These are phyloP conservation scores for Colletotrichum australisinense DNA, from an alignment of 2,329 filamentous ascomycete genomes.

Conservation along the genomic window DNA sequence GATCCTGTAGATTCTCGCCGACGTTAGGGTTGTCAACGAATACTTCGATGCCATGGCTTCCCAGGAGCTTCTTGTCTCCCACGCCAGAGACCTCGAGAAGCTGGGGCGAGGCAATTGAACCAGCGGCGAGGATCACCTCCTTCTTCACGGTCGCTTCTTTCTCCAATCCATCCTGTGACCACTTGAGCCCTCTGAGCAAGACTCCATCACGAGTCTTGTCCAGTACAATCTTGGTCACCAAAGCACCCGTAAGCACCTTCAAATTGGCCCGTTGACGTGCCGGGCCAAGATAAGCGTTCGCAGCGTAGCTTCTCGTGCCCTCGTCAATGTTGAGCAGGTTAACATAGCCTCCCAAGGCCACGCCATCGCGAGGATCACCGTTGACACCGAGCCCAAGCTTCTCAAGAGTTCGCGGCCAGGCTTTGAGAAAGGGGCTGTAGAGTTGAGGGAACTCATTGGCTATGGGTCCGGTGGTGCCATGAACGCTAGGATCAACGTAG, in stretches of 20 bases:
- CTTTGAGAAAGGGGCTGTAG: conserved; percentile 11
- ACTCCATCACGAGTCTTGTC: conserved; percentile 3
- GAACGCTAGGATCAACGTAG: conserved; percentile 12
- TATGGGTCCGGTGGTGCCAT: conserved; percentile 16
- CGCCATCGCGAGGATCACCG: conserved; percentile 38
- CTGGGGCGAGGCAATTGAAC: conserved; percentile 67
- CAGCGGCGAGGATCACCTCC: conserved; percentile 71
- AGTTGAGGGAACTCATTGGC: conserved; percentile 14
- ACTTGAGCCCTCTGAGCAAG: conserved; percentile 38
- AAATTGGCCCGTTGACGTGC: conserved; percentile 38
- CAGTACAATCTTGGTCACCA: conserved; percentile 37
- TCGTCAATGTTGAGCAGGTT: conserved; percentile 38
- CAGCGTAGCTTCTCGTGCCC: conserved; percentile 41
- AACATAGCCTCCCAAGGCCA: conserved; percentile 31
- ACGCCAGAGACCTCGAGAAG: conserved; percentile 72
- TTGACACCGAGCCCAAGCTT: conserved; percentile 34
- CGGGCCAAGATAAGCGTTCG: conserved; percentile 38
- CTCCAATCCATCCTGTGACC: not conserved
- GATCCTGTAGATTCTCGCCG: conserved; percentile 52
- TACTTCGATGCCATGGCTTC: conserved; percentile 43
- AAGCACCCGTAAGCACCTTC: conserved; percentile 39
- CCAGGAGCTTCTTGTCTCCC: conserved; percentile 53
- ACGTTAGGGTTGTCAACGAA: conserved; percentile 49
- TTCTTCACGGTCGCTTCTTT: conserved; percentile 39
- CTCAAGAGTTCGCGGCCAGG: conserved; percentile 25